Evolutionary conservation across 2,329 filamentous ascomycete genomes (phyloP).

Genomic region (Ceratocystis colombiana): DNA sequence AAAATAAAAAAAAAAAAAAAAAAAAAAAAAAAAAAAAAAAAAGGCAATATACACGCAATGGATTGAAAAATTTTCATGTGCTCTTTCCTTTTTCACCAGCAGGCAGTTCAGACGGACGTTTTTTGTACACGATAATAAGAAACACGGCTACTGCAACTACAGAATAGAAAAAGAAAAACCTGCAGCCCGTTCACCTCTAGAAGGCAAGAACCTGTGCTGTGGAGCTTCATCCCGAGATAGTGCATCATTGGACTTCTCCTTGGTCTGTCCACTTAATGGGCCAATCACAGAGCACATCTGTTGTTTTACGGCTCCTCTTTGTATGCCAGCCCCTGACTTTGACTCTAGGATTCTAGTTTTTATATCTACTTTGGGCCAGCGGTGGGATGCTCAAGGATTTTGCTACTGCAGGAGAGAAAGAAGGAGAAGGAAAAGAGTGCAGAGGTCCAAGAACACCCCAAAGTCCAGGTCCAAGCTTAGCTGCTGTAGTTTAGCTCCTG

Average conservation of each 20-base stretch:
- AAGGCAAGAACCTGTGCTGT: neutral
- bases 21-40: neutral
- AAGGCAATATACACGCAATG: neutral
- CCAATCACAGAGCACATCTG: conserved; percentile 1
- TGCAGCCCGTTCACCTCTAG: neutral
- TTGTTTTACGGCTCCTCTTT: neutral
- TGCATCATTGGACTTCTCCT: conserved; percentile 10
- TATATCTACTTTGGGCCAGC: conserved; percentile 8
- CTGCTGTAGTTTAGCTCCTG: no score
- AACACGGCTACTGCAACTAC: no score
- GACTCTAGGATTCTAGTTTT: neutral
- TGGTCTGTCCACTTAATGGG: conserved; percentile 1
- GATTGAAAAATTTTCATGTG: conserved; percentile 1
- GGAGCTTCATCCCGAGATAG: conserved; percentile 5
- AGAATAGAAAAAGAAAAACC: neutral
- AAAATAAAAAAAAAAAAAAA: no score
- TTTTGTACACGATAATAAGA: no score
- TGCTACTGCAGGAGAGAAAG: conserved; percentile 17
- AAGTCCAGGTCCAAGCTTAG: no score
- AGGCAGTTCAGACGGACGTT: no score
- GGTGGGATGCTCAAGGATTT: neutral
- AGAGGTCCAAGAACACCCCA: neutral
- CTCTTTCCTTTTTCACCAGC: neutral
- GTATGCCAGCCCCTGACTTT: conserved; percentile 17
- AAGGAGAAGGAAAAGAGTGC: neutral